Evolutionary conservation across 139 green algal species (phyloP).

Genomic region (Tetradesmus lagerheimii): DNA sequence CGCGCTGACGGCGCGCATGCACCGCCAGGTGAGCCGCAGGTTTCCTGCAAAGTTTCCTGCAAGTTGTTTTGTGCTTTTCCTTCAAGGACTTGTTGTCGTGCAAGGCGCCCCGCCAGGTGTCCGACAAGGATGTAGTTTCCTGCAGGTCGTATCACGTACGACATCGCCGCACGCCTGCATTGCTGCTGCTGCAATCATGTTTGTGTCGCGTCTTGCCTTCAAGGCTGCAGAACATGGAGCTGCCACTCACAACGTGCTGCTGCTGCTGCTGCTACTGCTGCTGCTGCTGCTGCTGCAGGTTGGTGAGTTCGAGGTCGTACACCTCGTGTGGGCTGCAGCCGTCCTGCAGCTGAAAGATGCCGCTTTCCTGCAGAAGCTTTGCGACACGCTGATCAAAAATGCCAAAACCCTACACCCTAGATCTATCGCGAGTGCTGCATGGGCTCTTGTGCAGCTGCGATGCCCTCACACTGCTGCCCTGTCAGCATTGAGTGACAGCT

Average conservation of each 20-base stretch:
- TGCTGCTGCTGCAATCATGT: too few relatives aligned
- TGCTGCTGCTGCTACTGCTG: neutral
- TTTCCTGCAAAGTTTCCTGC: neutral
- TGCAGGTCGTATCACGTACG: too few relatives aligned
- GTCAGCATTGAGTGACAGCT: neutral
- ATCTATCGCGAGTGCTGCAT: slow-evolving; percentile 30
- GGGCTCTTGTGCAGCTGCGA: slow-evolving; percentile 29
- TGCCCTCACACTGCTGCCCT: slow-evolving; percentile 7
- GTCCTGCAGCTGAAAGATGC: slow-evolving; percentile 6
- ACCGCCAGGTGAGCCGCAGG: neutral
- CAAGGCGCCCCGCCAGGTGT: neutral
- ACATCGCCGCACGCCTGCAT: too few relatives aligned
- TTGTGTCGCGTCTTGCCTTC: too few relatives aligned
- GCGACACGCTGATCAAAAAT: neutral
- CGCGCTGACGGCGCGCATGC: neutral
- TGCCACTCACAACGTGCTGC: too few relatives aligned
- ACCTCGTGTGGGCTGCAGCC: slow-evolving; percentile 34
- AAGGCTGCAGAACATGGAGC: too few relatives aligned
- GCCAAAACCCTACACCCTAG: slow-evolving; percentile 4
- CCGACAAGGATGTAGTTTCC: neutral
- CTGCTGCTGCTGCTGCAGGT: neutral
- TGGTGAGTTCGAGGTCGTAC: neutral
- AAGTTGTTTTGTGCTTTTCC: neutral
- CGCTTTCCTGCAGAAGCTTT: neutral
- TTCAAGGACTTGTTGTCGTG: neutral